Base-by-base conservation (phyloP, 1,284 basidiomycete genomes). In the Ceratobasidium sp. region DNA sequence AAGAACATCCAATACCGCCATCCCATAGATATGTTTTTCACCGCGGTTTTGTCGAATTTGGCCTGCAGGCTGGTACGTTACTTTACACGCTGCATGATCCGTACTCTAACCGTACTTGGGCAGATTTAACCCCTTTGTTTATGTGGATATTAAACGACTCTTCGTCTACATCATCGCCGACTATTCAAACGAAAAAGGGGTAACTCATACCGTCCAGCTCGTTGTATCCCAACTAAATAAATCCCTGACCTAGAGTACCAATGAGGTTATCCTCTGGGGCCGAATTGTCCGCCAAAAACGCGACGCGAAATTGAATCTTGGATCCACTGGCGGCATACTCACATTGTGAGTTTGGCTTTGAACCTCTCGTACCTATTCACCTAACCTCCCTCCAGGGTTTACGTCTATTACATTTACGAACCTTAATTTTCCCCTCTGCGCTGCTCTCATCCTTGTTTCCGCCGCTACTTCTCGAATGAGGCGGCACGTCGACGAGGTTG, bases 141-240 rank as follows among this genome's bases (percentile, higher is more conserved):
- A 88, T 95, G 83, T 97, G 95, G 95, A 97, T 83, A 97, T 96
- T 13, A 97, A 97, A 83, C 95, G 97, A 82, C 83, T 97, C 19
- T 97, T 97, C 82, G 83, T 97, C 25, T 95, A 93, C 81, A 86
- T 96, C 52, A 89, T 90, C 79, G 95, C 92, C 0, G 92, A 95
- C 82, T 95, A 95, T 81, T 87, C 87, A 52, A 93, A 91, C 76
- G 83, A 86, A 0, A 85, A 92, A 83, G 91, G 92, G 67, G 25
- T 29, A 29, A 29, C 25, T 93, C 93, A 82, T 83, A 92, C 86
- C 15, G 11, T 49, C 51, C 11, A 49, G 43, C 51, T 57, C 22
- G 17, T 22, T 37, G 51, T 29, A 29, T 46, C 34, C 43, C 61
- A 29, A 40, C 62, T 65, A 44, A 25, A 65, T 17, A 43, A 5